Conservation (phyloP, 768 basidiomycete species). For the Rhizopogon roseolus region DNA sequence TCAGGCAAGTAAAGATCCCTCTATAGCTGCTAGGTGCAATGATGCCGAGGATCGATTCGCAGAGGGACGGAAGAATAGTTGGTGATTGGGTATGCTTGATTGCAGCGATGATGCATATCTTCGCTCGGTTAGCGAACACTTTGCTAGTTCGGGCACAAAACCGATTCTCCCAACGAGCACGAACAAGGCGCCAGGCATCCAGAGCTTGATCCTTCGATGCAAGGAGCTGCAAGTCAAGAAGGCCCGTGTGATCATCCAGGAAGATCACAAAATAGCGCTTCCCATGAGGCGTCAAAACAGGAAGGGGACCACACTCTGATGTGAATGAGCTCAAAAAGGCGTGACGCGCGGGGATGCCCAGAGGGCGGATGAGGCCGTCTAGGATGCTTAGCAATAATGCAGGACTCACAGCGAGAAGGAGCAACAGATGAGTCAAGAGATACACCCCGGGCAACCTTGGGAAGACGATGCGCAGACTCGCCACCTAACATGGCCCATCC, state of each 20-base stretch:
- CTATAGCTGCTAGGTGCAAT: too few species aligned
- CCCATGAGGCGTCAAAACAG: constrained; percentile 8
- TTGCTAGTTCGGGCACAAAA: too few species aligned
- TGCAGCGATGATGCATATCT: too few species aligned
- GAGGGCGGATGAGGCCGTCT: neutral
- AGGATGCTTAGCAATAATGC: neutral
- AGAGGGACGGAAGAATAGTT: too few species aligned
- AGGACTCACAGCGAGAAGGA: neutral
- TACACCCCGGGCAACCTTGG: too few species aligned
- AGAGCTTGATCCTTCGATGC: neutral
- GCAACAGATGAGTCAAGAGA: too few species aligned
- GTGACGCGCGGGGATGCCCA: neutral
- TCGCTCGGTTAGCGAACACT: too few species aligned
- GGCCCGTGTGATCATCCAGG: constrained; percentile 8
- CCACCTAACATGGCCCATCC: too few species aligned
- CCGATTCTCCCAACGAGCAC: neutral
- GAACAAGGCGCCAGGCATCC: neutral
- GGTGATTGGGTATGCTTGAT: too few species aligned
- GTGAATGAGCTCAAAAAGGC: constrained; percentile 1
- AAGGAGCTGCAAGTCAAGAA: constrained; percentile 10
- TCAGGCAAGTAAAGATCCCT: too few species aligned
- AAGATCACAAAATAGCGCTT: constrained; percentile 8
- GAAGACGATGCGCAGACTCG: too few species aligned
- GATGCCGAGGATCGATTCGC: too few species aligned
- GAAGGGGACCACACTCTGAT: constrained; percentile 13